Conservation (phyloP, 2,329 filamentous ascomycete genomes). For the Coniochaeta sp. region DNA sequence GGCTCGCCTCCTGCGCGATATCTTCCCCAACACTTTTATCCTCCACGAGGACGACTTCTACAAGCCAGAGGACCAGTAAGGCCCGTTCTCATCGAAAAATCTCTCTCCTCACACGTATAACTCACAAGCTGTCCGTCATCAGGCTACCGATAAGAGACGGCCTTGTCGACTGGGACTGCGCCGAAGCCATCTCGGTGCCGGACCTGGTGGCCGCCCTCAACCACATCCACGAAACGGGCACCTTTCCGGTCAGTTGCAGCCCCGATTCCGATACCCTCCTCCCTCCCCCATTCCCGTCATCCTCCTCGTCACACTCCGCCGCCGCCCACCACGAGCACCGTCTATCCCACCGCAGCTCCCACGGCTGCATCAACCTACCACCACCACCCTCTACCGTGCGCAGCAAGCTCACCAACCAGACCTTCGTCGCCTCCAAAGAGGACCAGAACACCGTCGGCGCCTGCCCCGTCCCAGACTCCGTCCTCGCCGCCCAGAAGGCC, state of each 20-base stretch:
- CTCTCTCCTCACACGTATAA: slow-evolving; percentile 2
- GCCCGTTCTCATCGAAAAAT: slow-evolving; percentile 6
- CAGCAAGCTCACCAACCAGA: slow-evolving; percentile 22
- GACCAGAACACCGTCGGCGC: slow-evolving; percentile 54
- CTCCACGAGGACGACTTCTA: slow-evolving; percentile 98
- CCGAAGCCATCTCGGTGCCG: slow-evolving; percentile 66
- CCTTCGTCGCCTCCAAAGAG: slow-evolving; percentile 47
- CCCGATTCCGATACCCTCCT: neutral
- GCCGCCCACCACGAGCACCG: too few relatives aligned
- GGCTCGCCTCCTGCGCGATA: slow-evolving; percentile 72
- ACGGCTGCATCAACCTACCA: slow-evolving; percentile 11
- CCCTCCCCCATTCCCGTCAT: neutral
- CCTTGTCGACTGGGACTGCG: slow-evolving; percentile 87
- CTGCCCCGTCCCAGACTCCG: slow-evolving; percentile 41
- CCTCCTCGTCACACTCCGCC: neutral
- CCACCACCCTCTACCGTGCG: neutral
- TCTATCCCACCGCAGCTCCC: slow-evolving; percentile 18
- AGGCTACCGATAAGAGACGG: slow-evolving; percentile 51
- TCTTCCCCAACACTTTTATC: slow-evolving; percentile 73
- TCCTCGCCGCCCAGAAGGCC: slow-evolving; percentile 37
- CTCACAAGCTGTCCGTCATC: neutral
- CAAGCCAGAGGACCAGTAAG: slow-evolving; percentile 65
- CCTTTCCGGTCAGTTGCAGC: slow-evolving; percentile 46
- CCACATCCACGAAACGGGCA: slow-evolving; percentile 64
- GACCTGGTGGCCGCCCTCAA: slow-evolving; percentile 59